phyloP scores from a whole-genome alignment of 371 early-diverging fungal genomes.

The Actinomucor elegans region DNA sequence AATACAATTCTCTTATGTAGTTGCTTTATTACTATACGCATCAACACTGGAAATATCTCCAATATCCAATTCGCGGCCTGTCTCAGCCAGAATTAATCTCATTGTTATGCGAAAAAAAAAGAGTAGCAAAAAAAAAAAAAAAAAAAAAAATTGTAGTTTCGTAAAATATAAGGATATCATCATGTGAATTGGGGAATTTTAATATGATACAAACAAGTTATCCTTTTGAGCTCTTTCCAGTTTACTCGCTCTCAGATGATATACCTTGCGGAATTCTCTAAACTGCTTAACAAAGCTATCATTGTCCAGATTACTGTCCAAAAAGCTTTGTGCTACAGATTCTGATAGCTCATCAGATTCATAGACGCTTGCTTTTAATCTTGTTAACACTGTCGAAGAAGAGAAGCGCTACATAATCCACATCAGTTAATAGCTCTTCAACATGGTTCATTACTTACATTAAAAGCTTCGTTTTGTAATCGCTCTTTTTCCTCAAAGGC shows the following conservation, averaged over 20 bases:
- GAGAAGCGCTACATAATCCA: slow-evolving; percentile 49
- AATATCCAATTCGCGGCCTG: slow-evolving; percentile 13
- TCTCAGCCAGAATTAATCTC: slow-evolving; percentile 20
- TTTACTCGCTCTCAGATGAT: slow-evolving; percentile 63
- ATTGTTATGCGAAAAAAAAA: slow-evolving; percentile 2
- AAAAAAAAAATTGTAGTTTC: background rate
- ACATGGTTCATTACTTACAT: slow-evolving; percentile 29
- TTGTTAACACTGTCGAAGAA: slow-evolving; percentile 55
- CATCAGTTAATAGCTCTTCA: background rate
- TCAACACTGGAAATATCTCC: too few relatives aligned
- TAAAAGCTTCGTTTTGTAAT: slow-evolving; percentile 58
- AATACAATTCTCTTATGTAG: too few relatives aligned
- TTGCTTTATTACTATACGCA: too few relatives aligned
- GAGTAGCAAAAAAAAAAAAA: background rate
- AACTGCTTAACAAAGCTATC: slow-evolving; percentile 62
- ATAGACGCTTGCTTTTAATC: slow-evolving; percentile 54
- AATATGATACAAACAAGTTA: slow-evolving; percentile 23
- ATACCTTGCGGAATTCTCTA: slow-evolving; percentile 61
- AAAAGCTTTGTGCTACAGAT: slow-evolving; percentile 57
- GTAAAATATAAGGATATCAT: too few relatives aligned
- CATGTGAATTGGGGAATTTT: background rate
- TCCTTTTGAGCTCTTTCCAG: slow-evolving; percentile 54
- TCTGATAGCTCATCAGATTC: slow-evolving; percentile 67
- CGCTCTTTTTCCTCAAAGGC: slow-evolving; percentile 52
- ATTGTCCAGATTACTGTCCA: slow-evolving; percentile 60